These are phyloP conservation scores for Termitomyces sp. DNA, from an alignment of 768 basidiomycete species.

Conservation along the genomic window DNA sequence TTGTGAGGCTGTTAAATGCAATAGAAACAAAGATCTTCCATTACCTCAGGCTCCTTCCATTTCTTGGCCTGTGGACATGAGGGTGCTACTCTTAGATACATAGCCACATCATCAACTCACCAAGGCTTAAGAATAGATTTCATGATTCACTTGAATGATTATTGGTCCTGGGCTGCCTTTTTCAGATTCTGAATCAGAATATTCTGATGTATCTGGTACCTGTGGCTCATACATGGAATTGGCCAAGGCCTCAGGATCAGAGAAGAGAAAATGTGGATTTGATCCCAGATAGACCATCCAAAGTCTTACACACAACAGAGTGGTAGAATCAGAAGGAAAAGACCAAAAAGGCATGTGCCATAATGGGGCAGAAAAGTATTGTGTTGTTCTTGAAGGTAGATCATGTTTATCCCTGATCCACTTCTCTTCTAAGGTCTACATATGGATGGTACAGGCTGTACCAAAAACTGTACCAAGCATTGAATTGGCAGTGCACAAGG, in stretches of 20 bases:
- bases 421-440: neutral
- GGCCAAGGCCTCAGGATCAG: neutral
- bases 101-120: too few species aligned
- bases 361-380: neutral
- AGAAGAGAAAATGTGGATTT: neutral
- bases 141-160: too few species aligned
- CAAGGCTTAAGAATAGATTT: too few species aligned
- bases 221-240: too few species aligned
- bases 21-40: neutral
- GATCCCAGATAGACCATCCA: neutral
- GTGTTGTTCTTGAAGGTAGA: neutral
- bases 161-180: too few species aligned
- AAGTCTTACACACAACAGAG: neutral
- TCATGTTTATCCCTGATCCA: neutral
- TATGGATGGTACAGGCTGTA: neutral
- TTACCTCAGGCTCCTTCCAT: too few species aligned
- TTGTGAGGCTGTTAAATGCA: neutral
- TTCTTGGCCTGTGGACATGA: too few species aligned
- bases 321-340: neutral
- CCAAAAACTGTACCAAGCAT: neutral
- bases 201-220: neutral
- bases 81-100: neutral
- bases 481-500: neutral
- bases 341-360: neutral
- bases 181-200: too few species aligned